phyloP scores from a whole-genome alignment of 139 green algal species.

The Volvox reticuliferus region DNA sequence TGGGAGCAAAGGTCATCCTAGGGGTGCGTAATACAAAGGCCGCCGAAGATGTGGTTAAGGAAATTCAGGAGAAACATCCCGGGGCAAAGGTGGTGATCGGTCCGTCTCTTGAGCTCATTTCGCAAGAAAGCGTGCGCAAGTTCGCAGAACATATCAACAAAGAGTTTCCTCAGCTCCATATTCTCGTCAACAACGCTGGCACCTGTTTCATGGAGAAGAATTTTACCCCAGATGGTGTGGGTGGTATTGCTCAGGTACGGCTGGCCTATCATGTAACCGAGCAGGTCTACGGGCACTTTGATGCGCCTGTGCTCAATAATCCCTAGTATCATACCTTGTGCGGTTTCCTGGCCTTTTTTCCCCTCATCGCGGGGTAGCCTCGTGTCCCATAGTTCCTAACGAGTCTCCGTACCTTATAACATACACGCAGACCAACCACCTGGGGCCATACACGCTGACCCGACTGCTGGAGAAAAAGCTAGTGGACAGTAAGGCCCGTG shows the following conservation, averaged over 20 bases:
- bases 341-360: not conserved
- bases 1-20: conserved; percentile 71
- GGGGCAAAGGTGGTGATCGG: conserved; percentile 57
- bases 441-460: conserved; percentile 83
- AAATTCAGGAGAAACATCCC: conserved; percentile 52
- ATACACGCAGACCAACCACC: conserved; percentile 73
- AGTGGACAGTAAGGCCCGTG: conserved; percentile 53
- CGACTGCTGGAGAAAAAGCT: conserved; percentile 77
- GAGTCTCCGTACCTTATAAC: no score
- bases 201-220: conserved; percentile 60
- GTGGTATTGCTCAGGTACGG: conserved; percentile 61
- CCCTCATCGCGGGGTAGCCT: not conserved
- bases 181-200: conserved; percentile 70
- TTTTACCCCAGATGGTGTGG: conserved; percentile 59
- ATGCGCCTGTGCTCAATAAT: no score
- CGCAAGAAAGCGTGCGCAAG: conserved; percentile 62
- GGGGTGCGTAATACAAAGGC: conserved; percentile 66
- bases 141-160: conserved; percentile 63
- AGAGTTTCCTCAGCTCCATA: conserved; percentile 50
- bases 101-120: conserved; percentile 63
- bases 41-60: conserved; percentile 57
- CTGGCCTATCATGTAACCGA: no score
- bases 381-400: no score
- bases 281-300: no score
- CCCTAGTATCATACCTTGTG: no score